phyloP scores from a whole-genome alignment of 768 basidiomycete genomes.

The Tricholoma furcatifolium region DNA sequence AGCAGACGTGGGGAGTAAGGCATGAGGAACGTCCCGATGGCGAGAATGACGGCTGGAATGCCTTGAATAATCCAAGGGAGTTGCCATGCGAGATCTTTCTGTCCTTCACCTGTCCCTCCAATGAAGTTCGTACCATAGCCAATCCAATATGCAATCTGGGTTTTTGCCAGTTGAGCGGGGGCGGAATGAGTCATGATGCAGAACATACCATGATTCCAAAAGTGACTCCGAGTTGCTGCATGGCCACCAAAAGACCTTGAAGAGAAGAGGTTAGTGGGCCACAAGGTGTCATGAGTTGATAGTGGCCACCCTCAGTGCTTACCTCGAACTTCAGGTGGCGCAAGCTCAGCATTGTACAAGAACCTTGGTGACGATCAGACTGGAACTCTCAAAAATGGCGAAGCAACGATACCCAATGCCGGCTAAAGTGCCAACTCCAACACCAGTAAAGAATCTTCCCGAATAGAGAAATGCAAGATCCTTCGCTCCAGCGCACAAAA shows the following conservation, averaged over 20 bases:
- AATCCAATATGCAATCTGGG: slow-evolving; percentile 17
- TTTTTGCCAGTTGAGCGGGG: background rate
- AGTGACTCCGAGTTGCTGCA: slow-evolving; percentile 18
- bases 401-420: slow-evolving; percentile 9
- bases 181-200: background rate
- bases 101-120: slow-evolving; percentile 13
- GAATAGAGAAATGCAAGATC: slow-evolving; percentile 16
- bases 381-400: background rate
- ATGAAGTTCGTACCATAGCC: slow-evolving; percentile 18
- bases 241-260: slow-evolving; percentile 15
- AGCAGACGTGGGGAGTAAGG: slow-evolving; percentile 46
- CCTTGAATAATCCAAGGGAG: slow-evolving; percentile 27
- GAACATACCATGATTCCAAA: slow-evolving; percentile 14
- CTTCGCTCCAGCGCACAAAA: slow-evolving; percentile 15
- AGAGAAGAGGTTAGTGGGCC: background rate
- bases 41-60: slow-evolving; percentile 33
- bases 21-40: slow-evolving; percentile 26
- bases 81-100: slow-evolving; percentile 17
- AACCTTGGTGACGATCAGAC: background rate
- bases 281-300: too few species aligned
- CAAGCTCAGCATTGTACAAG: slow-evolving; percentile 17
- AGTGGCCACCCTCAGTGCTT: background rate
- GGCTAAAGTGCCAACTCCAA: slow-evolving; percentile 15
- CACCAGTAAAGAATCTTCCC: slow-evolving; percentile 16
- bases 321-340: slow-evolving; percentile 17